Evolutionary conservation across 495 filamentous ascomycete species (phyloP), one percentile per base, ranked within the genome.

Genomic region (Penicilliopsis zonata): DNA sequence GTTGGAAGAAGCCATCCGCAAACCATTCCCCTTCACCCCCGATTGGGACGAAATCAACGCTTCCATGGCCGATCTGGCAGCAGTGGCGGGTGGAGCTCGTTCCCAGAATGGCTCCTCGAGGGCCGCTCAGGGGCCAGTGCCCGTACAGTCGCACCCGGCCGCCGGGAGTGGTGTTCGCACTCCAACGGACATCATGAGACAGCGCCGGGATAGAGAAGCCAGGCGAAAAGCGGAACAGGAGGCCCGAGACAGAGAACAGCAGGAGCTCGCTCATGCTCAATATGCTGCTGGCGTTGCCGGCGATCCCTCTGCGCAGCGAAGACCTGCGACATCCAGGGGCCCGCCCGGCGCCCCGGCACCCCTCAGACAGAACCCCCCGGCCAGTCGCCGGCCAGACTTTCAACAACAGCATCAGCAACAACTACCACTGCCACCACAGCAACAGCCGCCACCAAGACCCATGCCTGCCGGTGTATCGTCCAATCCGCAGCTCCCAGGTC

Each of bases 31-130:
- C 8, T 90, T 98, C 58, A 86, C 86, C 3, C 69, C 83, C 10
- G 86, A 93, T 51, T 66, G 73, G 26, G 72, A 78, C 33, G 90
- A 98, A 66, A 78, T 88, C 67, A 85, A 86, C 78, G 86, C 88
- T 46, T 72, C 77, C 41, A 96, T 98, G 90, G 78, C 90, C 43
- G 82, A 93, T 57, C 63, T 93, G 46, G 63, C 72, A 50, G 67
- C 67, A 46, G 70, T 72, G 37, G 56, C 61, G 50, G 55, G 54
- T 45, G 42, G 52, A 31, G 33, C 52, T 30, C 40, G 55, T 32
- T 50, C 44, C 28, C 44, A 63, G 27, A 71, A 70, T 53, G 69
- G 67, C 18, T 52, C 53, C 18, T 45, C 59, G 7, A 65, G 67
- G 20, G 41, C 55, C n/a, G 44, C 59, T 21, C 57, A 62, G 30